A percentile compares a stretch with the other conserved stretches of the same genome.
Evolutionary conservation across 768 basidiomycete genomes (phyloP).

Genomic region (Boletus bicolor): DNA sequence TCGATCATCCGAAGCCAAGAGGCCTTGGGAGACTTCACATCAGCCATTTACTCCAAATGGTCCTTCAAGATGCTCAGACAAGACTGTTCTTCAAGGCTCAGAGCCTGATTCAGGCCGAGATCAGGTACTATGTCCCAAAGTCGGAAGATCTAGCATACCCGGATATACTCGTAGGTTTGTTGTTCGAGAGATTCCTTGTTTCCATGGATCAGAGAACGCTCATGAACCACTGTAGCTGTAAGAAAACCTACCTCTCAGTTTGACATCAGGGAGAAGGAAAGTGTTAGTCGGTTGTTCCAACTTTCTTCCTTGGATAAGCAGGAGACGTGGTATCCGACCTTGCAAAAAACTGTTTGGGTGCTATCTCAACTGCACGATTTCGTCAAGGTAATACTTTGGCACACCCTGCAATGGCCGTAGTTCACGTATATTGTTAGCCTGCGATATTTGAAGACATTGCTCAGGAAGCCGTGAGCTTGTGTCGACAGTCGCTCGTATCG

Average conservation of each 20-base stretch:
- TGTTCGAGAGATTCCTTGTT: background rate
- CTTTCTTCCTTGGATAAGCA: constrained; percentile 69
- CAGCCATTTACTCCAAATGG: constrained; percentile 78
- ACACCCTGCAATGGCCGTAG: background rate
- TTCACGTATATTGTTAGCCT: constrained; percentile 49
- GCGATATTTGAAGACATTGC: constrained; percentile 96
- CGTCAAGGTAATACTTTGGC: constrained; percentile 64
- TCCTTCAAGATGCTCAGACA: constrained; percentile 95
- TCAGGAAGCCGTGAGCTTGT: constrained; percentile 83
- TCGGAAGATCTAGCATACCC: constrained; percentile 85
- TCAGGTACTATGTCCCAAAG: constrained; percentile 76
- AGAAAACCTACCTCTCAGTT: constrained; percentile 41
- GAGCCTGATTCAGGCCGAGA: constrained; percentile 83
- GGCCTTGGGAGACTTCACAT: constrained; percentile 69
- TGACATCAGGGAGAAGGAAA: constrained; percentile 65
- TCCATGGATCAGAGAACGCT: background rate
- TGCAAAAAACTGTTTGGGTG: constrained; percentile 88
- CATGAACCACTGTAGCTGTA: constrained; percentile 36
- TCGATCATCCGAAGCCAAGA: constrained; percentile 35
- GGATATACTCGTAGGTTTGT: constrained; percentile 69
- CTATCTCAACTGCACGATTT: constrained; percentile 86
- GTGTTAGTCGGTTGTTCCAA: constrained; percentile 64
- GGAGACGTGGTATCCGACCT: constrained; percentile 89
- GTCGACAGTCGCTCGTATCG: constrained; percentile 73
- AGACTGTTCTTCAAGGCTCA: constrained; percentile 95